Percentiles rank a stretch among this genome's conserved stretches.
Evolutionary conservation across 805 yeast genomes (phyloP).

Genomic region (Lipomyces orientalis): DNA sequence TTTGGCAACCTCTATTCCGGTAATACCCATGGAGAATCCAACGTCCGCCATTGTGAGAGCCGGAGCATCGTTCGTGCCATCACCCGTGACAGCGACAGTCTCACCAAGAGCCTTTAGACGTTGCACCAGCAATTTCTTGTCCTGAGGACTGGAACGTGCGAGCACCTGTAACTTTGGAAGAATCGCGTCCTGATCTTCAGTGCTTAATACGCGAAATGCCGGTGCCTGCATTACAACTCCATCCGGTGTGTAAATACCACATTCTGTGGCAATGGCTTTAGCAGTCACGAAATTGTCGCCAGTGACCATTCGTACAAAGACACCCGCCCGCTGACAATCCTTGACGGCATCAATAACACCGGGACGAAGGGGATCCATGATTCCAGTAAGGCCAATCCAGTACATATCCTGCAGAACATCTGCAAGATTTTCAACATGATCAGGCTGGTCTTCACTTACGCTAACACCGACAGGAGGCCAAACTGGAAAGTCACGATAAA

Average conservation of each 20-base stretch:
- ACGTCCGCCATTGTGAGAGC: conserved; percentile 96
- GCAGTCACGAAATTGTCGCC: conserved; percentile 96
- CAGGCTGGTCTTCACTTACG: conserved; percentile 36
- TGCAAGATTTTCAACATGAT: conserved; percentile 32
- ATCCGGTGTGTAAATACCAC: conserved; percentile 72
- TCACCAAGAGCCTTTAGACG: conserved; percentile 80
- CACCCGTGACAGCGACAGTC: conserved; percentile 98
- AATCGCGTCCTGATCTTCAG: conserved; percentile 58
- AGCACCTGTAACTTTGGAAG: conserved; percentile 82
- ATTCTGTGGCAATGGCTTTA: conserved; percentile 82
- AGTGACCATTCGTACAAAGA: conserved; percentile 95
- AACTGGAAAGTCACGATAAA: conserved; percentile 68
- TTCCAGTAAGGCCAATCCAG: conserved; percentile 82
- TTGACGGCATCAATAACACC: conserved; percentile 91
- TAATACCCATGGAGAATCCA: conserved; percentile 98
- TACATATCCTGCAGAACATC: conserved; percentile 47
- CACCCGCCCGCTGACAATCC: conserved; percentile 89
- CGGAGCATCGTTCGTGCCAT: conserved; percentile 99
- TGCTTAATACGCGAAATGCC: conserved; percentile 69
- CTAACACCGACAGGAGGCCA: conserved; percentile 71
- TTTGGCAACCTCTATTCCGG: conserved; percentile 98
- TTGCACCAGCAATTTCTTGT: conserved; percentile 84
- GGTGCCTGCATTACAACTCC: conserved; percentile 92
- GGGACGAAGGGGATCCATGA: conserved; percentile 89
- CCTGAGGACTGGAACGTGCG: conserved; percentile 96